A percentile compares a stretch with the other conserved stretches of the same genome.
Evolutionary conservation across 768 basidiomycete species (phyloP).

Genomic region (Lactarius evosmus): DNA sequence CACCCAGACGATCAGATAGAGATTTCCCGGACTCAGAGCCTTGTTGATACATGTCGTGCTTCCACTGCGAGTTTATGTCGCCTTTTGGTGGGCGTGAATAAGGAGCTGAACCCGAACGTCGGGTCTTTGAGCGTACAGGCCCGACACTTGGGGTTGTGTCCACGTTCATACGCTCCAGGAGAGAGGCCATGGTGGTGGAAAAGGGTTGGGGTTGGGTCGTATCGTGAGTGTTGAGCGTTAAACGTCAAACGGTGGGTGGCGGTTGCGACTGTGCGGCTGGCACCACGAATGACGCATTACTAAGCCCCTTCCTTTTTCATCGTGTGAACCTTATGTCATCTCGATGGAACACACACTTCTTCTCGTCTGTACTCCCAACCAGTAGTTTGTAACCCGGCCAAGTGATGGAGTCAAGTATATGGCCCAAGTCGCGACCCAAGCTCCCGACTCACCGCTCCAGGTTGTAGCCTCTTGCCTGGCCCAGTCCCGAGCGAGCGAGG

Average conservation of each 20-base stretch:
- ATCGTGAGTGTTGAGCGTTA: neutral
- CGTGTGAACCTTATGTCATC: neutral
- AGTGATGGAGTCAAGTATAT: conserved; percentile 57
- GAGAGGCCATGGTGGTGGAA: conserved; percentile 26
- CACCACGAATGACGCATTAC: neutral
- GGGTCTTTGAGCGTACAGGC: conserved; percentile 24
- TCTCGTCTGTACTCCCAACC: no score
- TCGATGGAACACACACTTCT: no score
- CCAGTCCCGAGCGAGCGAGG: conserved; percentile 30
- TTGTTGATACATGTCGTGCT: conserved; percentile 26
- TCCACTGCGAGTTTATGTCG: conserved; percentile 27
- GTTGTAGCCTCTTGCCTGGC: conserved; percentile 34
- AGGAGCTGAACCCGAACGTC: conserved; percentile 25
- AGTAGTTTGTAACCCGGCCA: neutral
- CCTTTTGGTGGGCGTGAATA: conserved; percentile 26
- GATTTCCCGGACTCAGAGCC: conserved; percentile 17
- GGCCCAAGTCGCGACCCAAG: conserved; percentile 61
- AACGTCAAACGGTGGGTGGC: neutral
- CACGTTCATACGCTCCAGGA: conserved; percentile 29
- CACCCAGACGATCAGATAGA: conserved; percentile 23
- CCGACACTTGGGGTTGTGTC: conserved; percentile 19
- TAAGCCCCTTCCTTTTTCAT: neutral
- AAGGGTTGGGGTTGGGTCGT: neutral
- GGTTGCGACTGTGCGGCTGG: neutral
- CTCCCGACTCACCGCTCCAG: conserved; percentile 20